These are phyloP conservation scores for Phytopythium sindhum DNA, from an alignment of 352 stramenopile genomes.

Conservation along the genomic window DNA sequence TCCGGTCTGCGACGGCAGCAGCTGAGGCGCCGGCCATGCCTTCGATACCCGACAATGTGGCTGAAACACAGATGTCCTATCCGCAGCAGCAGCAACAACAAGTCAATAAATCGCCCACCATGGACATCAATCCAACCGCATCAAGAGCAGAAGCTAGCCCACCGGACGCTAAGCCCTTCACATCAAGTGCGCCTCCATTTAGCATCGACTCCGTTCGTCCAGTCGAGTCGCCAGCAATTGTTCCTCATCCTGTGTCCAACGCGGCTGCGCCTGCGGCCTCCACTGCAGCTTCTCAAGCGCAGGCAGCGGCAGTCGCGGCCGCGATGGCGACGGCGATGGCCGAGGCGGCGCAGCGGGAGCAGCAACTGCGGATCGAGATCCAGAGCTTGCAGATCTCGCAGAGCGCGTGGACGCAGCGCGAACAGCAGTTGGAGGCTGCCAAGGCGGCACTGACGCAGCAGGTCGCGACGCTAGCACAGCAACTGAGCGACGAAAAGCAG, in stretches of 20 bases:
- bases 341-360: slow-evolving; percentile 6
- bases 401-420: neutral
- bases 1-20: neutral
- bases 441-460: slow-evolving; percentile 3
- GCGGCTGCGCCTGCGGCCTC: neutral
- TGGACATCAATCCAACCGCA: neutral
- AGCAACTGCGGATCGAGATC: slow-evolving; percentile 7
- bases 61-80: neutral
- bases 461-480: slow-evolving; percentile 5
- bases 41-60: neutral
- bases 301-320: neutral
- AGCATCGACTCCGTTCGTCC: neutral
- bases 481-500: slow-evolving; percentile 8
- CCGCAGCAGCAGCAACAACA: neutral
- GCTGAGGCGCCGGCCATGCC: neutral
- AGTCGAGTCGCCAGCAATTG: neutral
- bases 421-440: slow-evolving; percentile 8
- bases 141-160: neutral
- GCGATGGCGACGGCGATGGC: neutral
- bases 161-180: neutral
- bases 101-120: neutral
- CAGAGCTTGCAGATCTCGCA: neutral
- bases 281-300: neutral
- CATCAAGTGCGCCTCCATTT: neutral
- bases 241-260: neutral